Conservation (phyloP, 305 asterid genomes). For the Solanum hybrid region DNA sequence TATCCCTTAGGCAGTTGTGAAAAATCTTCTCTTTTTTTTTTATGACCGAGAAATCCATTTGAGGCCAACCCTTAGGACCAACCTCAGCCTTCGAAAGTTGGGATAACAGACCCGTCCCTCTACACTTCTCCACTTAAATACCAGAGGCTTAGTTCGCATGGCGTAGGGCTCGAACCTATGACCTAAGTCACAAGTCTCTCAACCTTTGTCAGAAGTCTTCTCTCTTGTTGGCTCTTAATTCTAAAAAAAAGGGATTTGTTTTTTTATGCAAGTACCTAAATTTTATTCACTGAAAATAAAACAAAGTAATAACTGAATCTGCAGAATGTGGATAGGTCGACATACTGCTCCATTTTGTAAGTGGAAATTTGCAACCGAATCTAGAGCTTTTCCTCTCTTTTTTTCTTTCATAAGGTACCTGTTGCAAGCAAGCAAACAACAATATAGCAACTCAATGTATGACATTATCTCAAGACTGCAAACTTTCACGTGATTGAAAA, state of each 20-base stretch:
- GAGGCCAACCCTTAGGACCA: not conserved
- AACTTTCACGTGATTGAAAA: not conserved
- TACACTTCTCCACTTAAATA: not conserved
- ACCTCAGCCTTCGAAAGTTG: not conserved
- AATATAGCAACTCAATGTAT: not conserved
- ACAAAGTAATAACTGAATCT: not conserved
- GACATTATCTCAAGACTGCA: not conserved
- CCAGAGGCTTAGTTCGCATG: not conserved
- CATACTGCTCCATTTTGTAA: slow-evolving; percentile 96
- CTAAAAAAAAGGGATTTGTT: not conserved
- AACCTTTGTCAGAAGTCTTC: not conserved
- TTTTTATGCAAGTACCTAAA: not conserved
- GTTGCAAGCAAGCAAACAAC: slow-evolving; percentile 5
- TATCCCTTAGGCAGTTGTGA: not conserved
- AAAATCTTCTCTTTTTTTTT: not conserved
- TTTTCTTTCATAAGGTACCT: slow-evolving; percentile 89
- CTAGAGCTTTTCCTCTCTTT: slow-evolving; percentile 89
- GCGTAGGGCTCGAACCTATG: not conserved
- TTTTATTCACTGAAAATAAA: slow-evolving; percentile 7
- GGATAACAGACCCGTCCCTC: not conserved
- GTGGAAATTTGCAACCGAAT: slow-evolving; percentile 88
- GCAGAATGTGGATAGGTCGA: slow-evolving; percentile 7
- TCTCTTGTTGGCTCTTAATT: not conserved
- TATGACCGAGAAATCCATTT: not conserved
- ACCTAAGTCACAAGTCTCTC: not conserved